Percentiles rank a stretch among this genome's conserved stretches.
phyloP scores from a whole-genome alignment of 148 eudicot species.

The Euryodendron excelsum region DNA sequence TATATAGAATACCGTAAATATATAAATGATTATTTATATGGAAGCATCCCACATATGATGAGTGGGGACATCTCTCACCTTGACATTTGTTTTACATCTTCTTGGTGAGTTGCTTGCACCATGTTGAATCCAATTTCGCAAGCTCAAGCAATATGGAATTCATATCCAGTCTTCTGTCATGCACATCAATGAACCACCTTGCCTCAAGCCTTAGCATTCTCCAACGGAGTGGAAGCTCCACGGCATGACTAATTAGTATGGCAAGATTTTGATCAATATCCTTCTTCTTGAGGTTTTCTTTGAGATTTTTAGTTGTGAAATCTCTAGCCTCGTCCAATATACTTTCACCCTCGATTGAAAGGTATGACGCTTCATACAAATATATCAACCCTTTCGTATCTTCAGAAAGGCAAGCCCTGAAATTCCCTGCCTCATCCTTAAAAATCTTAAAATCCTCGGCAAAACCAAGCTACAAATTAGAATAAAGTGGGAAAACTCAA shows the following conservation, averaged over 20 bases:
- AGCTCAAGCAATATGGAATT: neutral
- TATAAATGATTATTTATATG: neutral
- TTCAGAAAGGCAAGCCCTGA: neutral
- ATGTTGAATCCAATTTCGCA: slow-evolving; percentile 12
- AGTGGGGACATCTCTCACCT: neutral
- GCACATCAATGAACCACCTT: slow-evolving; percentile 6
- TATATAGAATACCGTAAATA: neutral
- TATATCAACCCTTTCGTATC: slow-evolving; percentile 12
- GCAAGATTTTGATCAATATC: neutral
- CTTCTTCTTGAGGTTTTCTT: neutral
- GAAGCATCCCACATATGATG: neutral
- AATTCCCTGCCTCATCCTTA: slow-evolving; percentile 8
- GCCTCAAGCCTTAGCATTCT: slow-evolving; percentile 4
- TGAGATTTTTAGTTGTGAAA: slow-evolving; percentile 5
- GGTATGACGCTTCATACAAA: slow-evolving; percentile 28
- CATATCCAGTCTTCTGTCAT: neutral
- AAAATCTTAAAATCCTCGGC: slow-evolving; percentile 16
- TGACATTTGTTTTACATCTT: neutral
- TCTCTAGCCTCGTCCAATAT: slow-evolving; percentile 17
- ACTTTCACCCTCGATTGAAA: slow-evolving; percentile 6
- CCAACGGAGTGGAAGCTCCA: slow-evolving; percentile 5
- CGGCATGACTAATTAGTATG: neutral
- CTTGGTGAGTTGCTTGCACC: neutral
- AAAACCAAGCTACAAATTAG: neutral
- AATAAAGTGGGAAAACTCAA: too few species aligned